Evolutionary conservation across 2,329 filamentous ascomycete species (phyloP), one percentile per base, ranked within the genome.

Genomic region (Camillea tinctor): DNA sequence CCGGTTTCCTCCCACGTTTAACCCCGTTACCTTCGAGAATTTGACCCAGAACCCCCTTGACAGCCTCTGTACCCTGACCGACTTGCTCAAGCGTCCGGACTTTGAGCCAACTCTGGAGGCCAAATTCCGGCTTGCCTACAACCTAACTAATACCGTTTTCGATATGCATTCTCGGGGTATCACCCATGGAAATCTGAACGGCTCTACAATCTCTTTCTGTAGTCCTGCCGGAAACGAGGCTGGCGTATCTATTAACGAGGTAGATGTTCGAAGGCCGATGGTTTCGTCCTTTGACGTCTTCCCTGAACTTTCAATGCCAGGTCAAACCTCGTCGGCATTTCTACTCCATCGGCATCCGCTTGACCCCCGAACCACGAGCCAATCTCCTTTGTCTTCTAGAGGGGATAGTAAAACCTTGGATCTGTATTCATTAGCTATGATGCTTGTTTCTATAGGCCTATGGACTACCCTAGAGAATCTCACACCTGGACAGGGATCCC

Each of bases 251-350:
- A 75, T 79, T 7, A 75, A 76, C 1, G 78, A 84, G 50, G 79
- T 87, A 17, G 87, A 91, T 58, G 81, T 93, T 54, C 81, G 89
- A 21, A 81, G 86, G 8, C 90, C 90, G 1, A 81, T 91, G 3
- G 77, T 93, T 50, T 88, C 88, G 1, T 89, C 89, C 0, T 93
- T 92, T 66, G 90, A 93, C 64, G 75, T 93, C 2, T 94, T 93
- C 69, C 86, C 77, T 2, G 77, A 79, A n/a, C 73, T 74, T 6
- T 70, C 76, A 1, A 77, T 76, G 17, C 72, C 73, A 8, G 71
- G 72, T 15, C 65, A 68, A 19, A 64, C 68, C 0, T 60, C 71
- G 1, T 68, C 69, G 3, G 61, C 70, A 3, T 75, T 76, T 36
- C 75, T 75, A 1, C 72, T 88, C 15, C 88, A 89, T 72, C 83